These are phyloP conservation scores for Leucaena leucocephala DNA, from an alignment of 306 rosid species.

Conservation along the genomic window DNA sequence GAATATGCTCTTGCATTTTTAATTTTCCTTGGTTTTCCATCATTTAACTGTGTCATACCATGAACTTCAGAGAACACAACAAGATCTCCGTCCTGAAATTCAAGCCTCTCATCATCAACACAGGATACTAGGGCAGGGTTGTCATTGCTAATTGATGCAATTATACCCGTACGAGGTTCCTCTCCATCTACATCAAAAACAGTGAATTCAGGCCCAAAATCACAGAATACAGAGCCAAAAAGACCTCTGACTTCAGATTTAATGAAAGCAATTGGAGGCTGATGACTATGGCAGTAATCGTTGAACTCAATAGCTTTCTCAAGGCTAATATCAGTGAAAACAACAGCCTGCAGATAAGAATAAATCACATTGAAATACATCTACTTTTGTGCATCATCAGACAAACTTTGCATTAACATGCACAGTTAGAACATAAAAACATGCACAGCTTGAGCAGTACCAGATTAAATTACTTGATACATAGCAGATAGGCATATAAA, in stretches of 20 bases:
- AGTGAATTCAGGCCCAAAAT: slow-evolving; percentile 93
- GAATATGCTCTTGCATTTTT: slow-evolving; percentile 77
- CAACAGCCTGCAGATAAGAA: slow-evolving; percentile 72
- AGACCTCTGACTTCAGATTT: slow-evolving; percentile 96
- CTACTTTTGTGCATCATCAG: background rate
- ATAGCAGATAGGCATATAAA: background rate
- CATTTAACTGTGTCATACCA: slow-evolving; percentile 88
- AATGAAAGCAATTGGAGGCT: slow-evolving; percentile 86
- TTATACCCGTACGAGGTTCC: slow-evolving; percentile 82
- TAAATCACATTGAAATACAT: slow-evolving; percentile 19
- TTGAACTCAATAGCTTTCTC: slow-evolving; percentile 75
- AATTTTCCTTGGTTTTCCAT: slow-evolving; percentile 80
- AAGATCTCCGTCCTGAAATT: slow-evolving; percentile 92
- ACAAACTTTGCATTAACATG: background rate
- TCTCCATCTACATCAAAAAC: slow-evolving; percentile 90
- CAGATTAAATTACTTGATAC: background rate
- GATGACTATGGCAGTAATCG: slow-evolving; percentile 82
- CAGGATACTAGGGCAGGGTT: slow-evolving; percentile 74
- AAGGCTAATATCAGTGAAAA: slow-evolving; percentile 68
- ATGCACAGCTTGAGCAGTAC: slow-evolving; percentile 1
- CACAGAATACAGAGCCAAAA: slow-evolving; percentile 91
- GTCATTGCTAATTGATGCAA: slow-evolving; percentile 85
- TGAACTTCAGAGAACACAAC: slow-evolving; percentile 90
- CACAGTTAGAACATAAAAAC: background rate
- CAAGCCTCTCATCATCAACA: slow-evolving; percentile 93